These are phyloP conservation scores for Xanthoconium stramineum DNA, from an alignment of 768 basidiomycete species.

Conservation along the genomic window DNA sequence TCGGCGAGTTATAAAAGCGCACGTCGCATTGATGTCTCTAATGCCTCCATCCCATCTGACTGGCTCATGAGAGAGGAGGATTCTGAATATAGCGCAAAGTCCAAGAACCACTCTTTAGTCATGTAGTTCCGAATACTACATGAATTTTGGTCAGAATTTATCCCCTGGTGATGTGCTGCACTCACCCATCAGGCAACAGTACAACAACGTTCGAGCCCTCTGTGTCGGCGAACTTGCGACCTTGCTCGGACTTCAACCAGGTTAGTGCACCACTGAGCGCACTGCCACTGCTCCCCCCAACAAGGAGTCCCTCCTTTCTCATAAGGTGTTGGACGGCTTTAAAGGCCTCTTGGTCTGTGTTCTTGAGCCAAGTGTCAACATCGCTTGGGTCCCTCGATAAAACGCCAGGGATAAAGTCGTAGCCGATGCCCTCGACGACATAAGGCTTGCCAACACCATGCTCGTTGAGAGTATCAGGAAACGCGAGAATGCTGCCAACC, in stretches of 20 bases:
- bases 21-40: conserved; percentile 4
- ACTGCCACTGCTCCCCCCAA: conserved; percentile 93
- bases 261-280: conserved; percentile 71
- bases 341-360: conserved; percentile 77
- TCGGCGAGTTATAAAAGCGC: conserved; percentile 9
- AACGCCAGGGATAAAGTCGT: conserved; percentile 89
- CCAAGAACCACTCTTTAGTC: conserved; percentile 89
- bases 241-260: conserved; percentile 74
- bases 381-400: conserved; percentile 58
- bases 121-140: conserved; percentile 88
- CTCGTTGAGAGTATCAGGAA: conserved; percentile 62
- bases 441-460: conserved; percentile 50
- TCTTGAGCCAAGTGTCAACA: conserved; percentile 85
- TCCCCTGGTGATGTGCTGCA: background rate
- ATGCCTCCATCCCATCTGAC: background rate
- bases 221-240: conserved; percentile 57
- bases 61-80: conserved; percentile 42
- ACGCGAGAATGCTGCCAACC: conserved; percentile 86
- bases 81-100: conserved; percentile 56
- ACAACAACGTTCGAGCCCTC: conserved; percentile 86
- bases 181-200: conserved; percentile 86
- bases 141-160: background rate
- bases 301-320: conserved; percentile 81
- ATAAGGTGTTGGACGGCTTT: conserved; percentile 71
- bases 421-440: conserved; percentile 94